Base-by-base conservation (phyloP, 495 filamentous ascomycete species). In the Penicillium ucsense region DNA sequence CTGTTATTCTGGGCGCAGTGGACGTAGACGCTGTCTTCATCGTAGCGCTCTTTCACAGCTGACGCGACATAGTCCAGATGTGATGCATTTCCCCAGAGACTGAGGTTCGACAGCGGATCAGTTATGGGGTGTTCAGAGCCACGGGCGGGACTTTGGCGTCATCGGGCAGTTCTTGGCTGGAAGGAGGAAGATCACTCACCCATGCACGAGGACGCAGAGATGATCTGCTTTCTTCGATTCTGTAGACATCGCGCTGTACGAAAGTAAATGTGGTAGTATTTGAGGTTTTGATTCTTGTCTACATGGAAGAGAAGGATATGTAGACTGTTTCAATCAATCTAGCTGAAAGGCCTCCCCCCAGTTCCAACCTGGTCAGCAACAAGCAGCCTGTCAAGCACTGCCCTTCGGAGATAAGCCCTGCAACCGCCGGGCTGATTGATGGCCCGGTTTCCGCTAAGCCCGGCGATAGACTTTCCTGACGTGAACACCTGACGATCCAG, bases 161-260 rank as follows among this genome's bases (percentile, higher is more conserved):
- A 47, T 47, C 31, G 0, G 20, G 20, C 20, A 20, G 20, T 20
- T 20, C 20, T 20, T 20, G 20, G 20, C 20, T 20, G 20, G 20
- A 20, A 20, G 20, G 20, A 20, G 20, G 20, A 20, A 20, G 5
- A 35, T 35, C 36, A 55, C 78, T 59, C 77, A 92, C 89, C 91
- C 91, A 67, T 96, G 91, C 33, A 95, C 82, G n/a, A 97, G 72
- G n/a, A 97, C 88, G 63, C 84, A 88, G 37, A 97, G 80, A 65
- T 96, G 91, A 46, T 86, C 73, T 29, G 76, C 72, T 45, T 64
- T 63, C 6, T 48, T 51, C 31, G 59, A 32, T 28, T 12, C 38
- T 0, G 33, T 40, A 31, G 46, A n/a, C 39, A 49, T 55, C 9
- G 43, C 27, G 45, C 31, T 8, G 8, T 43, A 7, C 3, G 7